These are phyloP conservation scores for Termitomyces eurrhizus DNA, from an alignment of 768 basidiomycete genomes.

Conservation along the genomic window DNA sequence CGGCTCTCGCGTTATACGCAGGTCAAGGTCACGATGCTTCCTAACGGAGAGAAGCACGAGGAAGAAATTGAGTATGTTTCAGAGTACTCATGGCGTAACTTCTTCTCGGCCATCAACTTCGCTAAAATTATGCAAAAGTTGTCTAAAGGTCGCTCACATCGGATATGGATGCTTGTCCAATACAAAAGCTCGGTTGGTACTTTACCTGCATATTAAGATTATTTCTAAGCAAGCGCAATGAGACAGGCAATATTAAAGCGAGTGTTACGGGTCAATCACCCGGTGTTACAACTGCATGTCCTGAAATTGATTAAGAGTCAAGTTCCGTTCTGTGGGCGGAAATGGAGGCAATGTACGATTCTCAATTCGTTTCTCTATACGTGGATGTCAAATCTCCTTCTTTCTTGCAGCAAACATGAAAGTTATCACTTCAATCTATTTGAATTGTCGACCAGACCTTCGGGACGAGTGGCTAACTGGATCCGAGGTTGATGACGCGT, in stretches of 20 bases:
- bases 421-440: constrained; percentile 96
- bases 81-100: constrained; percentile 97
- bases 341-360: constrained; percentile 88
- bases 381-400: neutral
- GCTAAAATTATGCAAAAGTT: constrained; percentile 97
- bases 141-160: constrained; percentile 90
- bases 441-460: constrained; percentile 95
- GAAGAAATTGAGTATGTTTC: constrained; percentile 91
- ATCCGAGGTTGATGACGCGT: constrained; percentile 84
- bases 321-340: constrained; percentile 95
- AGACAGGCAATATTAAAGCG: constrained; percentile 92
- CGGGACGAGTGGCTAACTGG: constrained; percentile 98
- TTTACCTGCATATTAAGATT: neutral
- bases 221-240: neutral
- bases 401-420: constrained; percentile 89
- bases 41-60: constrained; percentile 71
- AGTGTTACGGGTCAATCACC: constrained; percentile 90
- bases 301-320: constrained; percentile 98
- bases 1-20: constrained; percentile 58
- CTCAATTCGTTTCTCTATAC: neutral
- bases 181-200: constrained; percentile 91
- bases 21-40: constrained; percentile 51
- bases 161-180: constrained; percentile 94
- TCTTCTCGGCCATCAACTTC: constrained; percentile 96
- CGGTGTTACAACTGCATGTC: constrained; percentile 89